Evolutionary conservation across 2,329 filamentous ascomycete genomes (phyloP).

Genomic region (Arthrobotrys sinensis): DNA sequence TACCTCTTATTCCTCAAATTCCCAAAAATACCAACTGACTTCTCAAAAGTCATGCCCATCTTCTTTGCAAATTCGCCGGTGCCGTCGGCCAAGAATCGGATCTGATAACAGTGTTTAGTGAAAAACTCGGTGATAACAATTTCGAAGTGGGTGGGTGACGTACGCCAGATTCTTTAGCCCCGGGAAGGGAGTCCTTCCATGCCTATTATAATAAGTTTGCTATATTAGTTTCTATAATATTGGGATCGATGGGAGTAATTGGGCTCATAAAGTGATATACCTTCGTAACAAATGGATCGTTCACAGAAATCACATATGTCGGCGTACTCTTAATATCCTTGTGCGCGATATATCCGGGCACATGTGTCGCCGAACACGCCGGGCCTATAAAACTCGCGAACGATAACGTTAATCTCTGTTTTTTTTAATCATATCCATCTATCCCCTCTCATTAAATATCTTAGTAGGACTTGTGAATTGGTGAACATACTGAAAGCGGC

Average conservation of each 20-base stretch:
- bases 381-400: constrained; percentile 46
- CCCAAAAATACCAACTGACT: constrained; percentile 63
- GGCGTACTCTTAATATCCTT: constrained; percentile 57
- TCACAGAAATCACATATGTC: constrained; percentile 63
- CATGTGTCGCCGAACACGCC: constrained; percentile 62
- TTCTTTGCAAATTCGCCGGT: constrained; percentile 62
- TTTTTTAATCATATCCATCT: background rate
- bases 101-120: constrained; percentile 24
- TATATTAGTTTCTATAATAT: constrained; percentile 17
- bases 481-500: constrained; percentile 62
- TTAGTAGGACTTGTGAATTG: constrained; percentile 1
- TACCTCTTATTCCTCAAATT: constrained; percentile 63
- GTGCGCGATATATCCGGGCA: constrained; percentile 62
- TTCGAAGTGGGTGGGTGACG: constrained; percentile 13
- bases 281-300: constrained; percentile 64
- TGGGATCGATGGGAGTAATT: background rate
- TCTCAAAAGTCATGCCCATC: constrained; percentile 63
- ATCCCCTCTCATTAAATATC: background rate
- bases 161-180: constrained; percentile 57
- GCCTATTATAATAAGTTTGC: constrained; percentile 41
- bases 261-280: constrained; percentile 44
- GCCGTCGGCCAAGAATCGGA: constrained; percentile 64
- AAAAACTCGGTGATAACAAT: constrained; percentile 24
- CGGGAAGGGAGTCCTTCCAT: constrained; percentile 62
- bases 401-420: background rate